Base-by-base conservation (phyloP, 139 green algal genomes). In the Volvox africanus region DNA sequence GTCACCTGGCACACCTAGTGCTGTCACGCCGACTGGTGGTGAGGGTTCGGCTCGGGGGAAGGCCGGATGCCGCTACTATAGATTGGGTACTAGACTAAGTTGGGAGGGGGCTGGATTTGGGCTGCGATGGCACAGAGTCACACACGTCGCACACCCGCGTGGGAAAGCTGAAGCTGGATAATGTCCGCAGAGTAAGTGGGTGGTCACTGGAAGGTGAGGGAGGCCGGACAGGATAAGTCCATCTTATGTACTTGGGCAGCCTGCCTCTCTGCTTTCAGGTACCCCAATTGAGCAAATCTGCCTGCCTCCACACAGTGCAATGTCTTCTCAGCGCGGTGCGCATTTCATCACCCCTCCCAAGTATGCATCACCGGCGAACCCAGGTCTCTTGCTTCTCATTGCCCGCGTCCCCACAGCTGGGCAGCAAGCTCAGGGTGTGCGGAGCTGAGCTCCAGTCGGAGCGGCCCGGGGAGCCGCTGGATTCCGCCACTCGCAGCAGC, bases 401-500 rank as follows among this genome's bases (percentile, higher is more conserved):
- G 21, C 65, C 65, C 65, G 21, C 65, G 44, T 73, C 65, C 21
- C 50, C 91, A n/a, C n/a, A 94, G 93, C 78, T 92, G 50, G 93
- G 93, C 36, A 73, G 44, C 86, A 96, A 96, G 93, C 87, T 96
- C 89, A 92, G 95, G 35, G 82, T 96, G 13, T 86, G 50, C 68
- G 93, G 93, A 18, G 89, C 92, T 20, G 92, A 96, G 73, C 91
- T 96, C 35, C 30, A 82, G 0, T 87, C 87, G 19, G 75, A 81
- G 67, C 67, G 82, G 12, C 90, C 90, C 0, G 82, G 61, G 28
- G 89, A 94, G 3, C 93, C 94, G 1, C 91, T 96, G 88, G 92
- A 96, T 22, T 36, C 90, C n/a, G 62, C 71, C 80, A 35, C 61
- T 16, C 80, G 89, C 1, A 21, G 37, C 37, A 26, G 26, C 36